phyloP scores from a whole-genome alignment of 306 rosid genomes.

The Pterocarpus santalinus region DNA sequence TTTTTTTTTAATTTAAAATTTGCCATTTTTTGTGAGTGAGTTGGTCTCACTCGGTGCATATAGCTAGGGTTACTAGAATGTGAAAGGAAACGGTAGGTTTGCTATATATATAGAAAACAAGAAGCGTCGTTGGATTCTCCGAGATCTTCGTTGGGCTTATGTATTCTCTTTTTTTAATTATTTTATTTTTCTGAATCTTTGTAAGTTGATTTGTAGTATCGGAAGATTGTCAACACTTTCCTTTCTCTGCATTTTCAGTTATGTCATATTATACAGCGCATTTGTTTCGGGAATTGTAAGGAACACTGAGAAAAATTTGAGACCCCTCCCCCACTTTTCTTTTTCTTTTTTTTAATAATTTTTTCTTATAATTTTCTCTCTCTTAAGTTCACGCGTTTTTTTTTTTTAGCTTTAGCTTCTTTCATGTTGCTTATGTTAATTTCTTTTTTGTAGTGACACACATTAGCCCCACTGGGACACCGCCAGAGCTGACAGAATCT shows the following conservation, averaged over 20 bases:
- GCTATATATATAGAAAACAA: slow-evolving; percentile 2
- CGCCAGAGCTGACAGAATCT: slow-evolving; percentile 41
- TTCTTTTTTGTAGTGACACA: slow-evolving; percentile 41
- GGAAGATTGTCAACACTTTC: slow-evolving; percentile 49
- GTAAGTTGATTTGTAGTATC: slow-evolving; percentile 46
- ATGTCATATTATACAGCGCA: background rate
- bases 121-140: slow-evolving; percentile 49
- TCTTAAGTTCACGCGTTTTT: slow-evolving; percentile 32
- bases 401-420: background rate
- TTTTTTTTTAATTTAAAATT: background rate
- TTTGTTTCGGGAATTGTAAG: slow-evolving; percentile 33
- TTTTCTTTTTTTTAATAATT: background rate
- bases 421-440: slow-evolving; percentile 18
- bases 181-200: slow-evolving; percentile 28
- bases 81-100: slow-evolving; percentile 26
- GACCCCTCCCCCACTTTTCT: background rate
- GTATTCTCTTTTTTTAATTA: background rate
- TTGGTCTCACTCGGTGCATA: slow-evolving; percentile 28
- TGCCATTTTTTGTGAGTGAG: background rate
- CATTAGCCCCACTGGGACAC: slow-evolving; percentile 5
- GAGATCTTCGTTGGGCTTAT: slow-evolving; percentile 62
- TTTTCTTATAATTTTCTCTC: background rate
- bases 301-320: background rate
- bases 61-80: slow-evolving; percentile 54
- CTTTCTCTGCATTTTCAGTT: slow-evolving; percentile 39